phyloP scores from a whole-genome alignment of 805 yeast species.

The Maudiozyma saulgeensis region DNA sequence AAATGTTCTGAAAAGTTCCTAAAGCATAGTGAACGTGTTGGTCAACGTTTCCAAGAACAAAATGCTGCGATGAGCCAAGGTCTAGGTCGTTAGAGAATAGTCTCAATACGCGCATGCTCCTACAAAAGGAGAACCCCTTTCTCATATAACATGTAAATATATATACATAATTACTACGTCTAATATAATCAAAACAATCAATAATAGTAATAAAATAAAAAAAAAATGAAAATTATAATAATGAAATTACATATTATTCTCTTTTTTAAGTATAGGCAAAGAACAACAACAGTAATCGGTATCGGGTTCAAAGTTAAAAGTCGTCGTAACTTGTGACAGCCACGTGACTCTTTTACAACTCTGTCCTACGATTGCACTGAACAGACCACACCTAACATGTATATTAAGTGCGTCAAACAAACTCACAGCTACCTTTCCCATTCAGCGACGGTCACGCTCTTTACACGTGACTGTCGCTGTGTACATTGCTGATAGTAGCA shows the following conservation, averaged over 20 bases:
- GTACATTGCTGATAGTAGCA: constrained; percentile 28
- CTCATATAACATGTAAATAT: neutral
- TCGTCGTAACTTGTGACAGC: neutral
- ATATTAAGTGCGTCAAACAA: constrained; percentile 20
- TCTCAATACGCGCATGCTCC: neutral
- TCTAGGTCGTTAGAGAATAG: constrained; percentile 32
- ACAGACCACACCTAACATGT: constrained; percentile 20
- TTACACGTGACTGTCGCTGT: neutral
- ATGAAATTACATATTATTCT: neutral
- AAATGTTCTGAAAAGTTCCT: constrained; percentile 95
- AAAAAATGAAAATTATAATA: neutral
- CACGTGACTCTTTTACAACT: neutral
- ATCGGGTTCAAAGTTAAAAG: constrained; percentile 23
- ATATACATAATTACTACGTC: neutral
- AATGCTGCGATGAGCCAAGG: constrained; percentile 73
- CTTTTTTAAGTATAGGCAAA: neutral
- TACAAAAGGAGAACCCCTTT: neutral
- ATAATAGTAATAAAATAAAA: neutral
- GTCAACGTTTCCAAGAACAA: constrained; percentile 97
- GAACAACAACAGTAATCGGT: constrained; percentile 30
- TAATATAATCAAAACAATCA: neutral
- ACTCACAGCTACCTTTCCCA: constrained; percentile 29
- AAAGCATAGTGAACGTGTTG: constrained; percentile 96
- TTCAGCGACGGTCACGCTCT: constrained; percentile 3
- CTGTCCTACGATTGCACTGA: constrained; percentile 32